Percentiles rank a stretch among this genome's conserved stretches.
phyloP scores from a whole-genome alignment of 73 alveolate genomes.

The Tetrahymena thermophila region DNA sequence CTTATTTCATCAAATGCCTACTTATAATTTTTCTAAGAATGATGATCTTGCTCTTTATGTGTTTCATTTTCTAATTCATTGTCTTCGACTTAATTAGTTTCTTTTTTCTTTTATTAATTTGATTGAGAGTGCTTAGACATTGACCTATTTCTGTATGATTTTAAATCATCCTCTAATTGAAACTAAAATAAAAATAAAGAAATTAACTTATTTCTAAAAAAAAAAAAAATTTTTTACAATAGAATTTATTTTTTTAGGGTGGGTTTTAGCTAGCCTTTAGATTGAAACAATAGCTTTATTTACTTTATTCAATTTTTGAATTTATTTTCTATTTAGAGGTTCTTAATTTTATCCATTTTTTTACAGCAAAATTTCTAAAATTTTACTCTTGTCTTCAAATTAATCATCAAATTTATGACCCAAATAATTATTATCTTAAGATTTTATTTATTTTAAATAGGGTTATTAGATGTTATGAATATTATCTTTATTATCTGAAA shows the following conservation, averaged over 20 bases:
- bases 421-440: background rate
- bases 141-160: background rate
- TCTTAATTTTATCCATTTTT: background rate
- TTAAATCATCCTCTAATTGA: background rate
- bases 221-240: background rate
- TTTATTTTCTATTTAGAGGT: no score
- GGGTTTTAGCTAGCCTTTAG: background rate
- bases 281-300: background rate
- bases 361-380: background rate
- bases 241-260: background rate
- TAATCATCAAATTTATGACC: background rate
- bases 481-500: background rate
- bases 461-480: background rate
- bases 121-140: background rate
- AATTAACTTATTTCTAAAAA: background rate
- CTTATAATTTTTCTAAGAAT: background rate
- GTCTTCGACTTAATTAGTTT: background rate
- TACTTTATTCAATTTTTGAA: background rate
- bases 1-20: conserved; percentile 6
- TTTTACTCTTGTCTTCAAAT: background rate
- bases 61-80: background rate
- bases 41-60: background rate
- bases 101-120: background rate
- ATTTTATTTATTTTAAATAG: no score
- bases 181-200: background rate